Base-by-base conservation (phyloP, 805 yeast genomes). In the Saccharomycopsis sp. region DNA sequence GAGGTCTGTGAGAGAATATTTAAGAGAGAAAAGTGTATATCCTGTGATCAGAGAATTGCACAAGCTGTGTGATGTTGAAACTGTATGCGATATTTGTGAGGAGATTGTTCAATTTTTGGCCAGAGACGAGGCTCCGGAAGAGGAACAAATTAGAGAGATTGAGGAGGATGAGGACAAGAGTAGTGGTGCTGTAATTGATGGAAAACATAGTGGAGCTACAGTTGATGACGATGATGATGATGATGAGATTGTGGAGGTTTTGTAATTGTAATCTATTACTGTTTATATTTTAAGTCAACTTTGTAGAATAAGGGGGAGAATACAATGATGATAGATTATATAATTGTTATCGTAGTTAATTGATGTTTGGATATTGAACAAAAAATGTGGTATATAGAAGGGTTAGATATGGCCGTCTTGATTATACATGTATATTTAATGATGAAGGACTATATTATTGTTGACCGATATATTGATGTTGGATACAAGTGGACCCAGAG, bases 1-100 rank as follows among this genome's bases (percentile, higher is more conserved):
- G 0, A 79, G 78, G 61, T 74, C 73, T 7, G 85, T 86, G 53
- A 83, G 99, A 74, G 96, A 87, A 56, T 77, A 77, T 63, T 73
- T 94, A 66, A 83, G 98, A 70, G 78, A 75, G n/a, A 88, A 87
- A 68, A 80, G 93, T 1, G 96, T 89, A 0, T 94, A 94, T 68
- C 87, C 96, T 19, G 70, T 94, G 58, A 77, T 94, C 44, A 85
- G 97, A 68, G 97, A 91, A 73, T 75, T 93, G 56, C 96, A 92
- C 67, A 85, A 86, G 67, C 81, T 72, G 53, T 67, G 72, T 3
- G 72, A 73, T 22, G 71, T 79, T 56, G 79, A 76, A 24, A 75
- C 72, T 19, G 78, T 89, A 22, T 76, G 76, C 51, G 96, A 87
- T 51, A 72, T 87, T 51, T 86, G 94, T 73, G 96, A 90, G 65